phyloP scores from a whole-genome alignment of 2,329 filamentous ascomycete species.

The Pseudogymnoascus sp. region DNA sequence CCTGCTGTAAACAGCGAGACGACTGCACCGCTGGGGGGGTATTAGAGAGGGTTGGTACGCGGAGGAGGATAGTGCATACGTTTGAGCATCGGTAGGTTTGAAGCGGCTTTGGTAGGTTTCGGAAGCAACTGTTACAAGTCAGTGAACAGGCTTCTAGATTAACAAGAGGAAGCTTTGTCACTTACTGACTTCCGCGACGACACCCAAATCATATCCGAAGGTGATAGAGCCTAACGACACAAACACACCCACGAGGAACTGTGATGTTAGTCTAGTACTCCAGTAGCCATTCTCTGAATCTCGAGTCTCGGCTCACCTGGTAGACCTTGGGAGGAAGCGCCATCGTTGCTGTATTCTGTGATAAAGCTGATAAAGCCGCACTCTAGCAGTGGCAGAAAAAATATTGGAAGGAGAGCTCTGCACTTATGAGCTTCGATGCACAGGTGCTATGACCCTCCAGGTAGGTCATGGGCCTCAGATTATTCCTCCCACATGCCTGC shows the following conservation, averaged over 20 bases:
- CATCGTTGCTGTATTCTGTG: slow-evolving; percentile 27
- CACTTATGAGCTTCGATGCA: background rate
- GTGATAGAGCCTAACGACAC: slow-evolving; percentile 49
- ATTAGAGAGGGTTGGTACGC: background rate
- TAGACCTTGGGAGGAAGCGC: slow-evolving; percentile 39
- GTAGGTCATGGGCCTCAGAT: background rate
- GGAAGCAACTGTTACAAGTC: slow-evolving; percentile 35
- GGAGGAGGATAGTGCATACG: background rate
- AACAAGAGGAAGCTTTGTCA: background rate
- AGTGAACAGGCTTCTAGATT: background rate
- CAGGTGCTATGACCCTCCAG: background rate
- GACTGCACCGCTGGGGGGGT: slow-evolving; percentile 51
- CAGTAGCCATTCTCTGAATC: background rate
- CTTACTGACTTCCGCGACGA: slow-evolving; percentile 39
- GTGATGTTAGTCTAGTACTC: slow-evolving; percentile 11
- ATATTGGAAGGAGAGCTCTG: background rate
- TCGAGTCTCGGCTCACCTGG: slow-evolving; percentile 13
- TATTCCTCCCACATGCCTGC: background rate
- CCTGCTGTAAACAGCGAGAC: slow-evolving; percentile 73
- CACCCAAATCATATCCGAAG: slow-evolving; percentile 49
- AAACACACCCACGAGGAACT: slow-evolving; percentile 48
- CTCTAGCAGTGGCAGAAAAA: background rate
- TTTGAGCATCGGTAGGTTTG: slow-evolving; percentile 14
- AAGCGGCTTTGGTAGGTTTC: slow-evolving; percentile 37
- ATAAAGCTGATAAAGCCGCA: background rate